phyloP scores from a whole-genome alignment of 495 filamentous ascomycete species.

The Tuber borchii region DNA sequence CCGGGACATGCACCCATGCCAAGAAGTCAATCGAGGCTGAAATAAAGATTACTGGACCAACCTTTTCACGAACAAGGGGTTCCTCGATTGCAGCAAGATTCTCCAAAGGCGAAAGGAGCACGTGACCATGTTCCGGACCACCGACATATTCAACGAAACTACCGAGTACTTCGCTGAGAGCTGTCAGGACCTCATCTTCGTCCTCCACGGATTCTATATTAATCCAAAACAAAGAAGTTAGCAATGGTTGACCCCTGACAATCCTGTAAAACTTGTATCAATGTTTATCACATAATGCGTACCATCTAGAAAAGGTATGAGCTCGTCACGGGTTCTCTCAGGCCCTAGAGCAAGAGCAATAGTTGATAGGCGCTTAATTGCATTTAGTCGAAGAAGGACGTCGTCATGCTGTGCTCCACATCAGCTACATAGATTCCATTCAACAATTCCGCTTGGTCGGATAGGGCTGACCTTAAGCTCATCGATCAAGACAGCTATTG shows the following conservation, averaged over 20 bases:
- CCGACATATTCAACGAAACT: conserved; percentile 97
- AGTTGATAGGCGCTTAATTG: conserved; percentile 93
- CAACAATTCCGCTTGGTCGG: conserved; percentile 17
- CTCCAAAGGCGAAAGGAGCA: conserved; percentile 92
- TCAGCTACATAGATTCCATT: conserved; percentile 34
- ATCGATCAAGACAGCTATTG: conserved; percentile 98
- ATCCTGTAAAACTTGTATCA: conserved; percentile 15
- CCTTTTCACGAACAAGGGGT: conserved; percentile 95
- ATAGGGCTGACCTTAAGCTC: conserved; percentile 77
- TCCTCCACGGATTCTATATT: conserved; percentile 89
- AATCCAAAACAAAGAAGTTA: conserved; percentile 25
- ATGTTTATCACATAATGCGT: conserved; percentile 32
- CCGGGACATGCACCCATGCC: background rate
- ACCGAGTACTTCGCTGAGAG: conserved; percentile 91
- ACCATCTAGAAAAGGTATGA: conserved; percentile 99
- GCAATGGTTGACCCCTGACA: conserved; percentile 10
- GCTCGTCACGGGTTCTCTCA: conserved; percentile 91
- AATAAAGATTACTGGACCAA: conserved; percentile 42
- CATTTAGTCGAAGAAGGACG: conserved; percentile 93
- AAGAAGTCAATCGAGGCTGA: conserved; percentile 15
- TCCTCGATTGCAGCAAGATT: conserved; percentile 98
- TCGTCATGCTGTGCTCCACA: conserved; percentile 73
- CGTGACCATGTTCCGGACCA: conserved; percentile 85
- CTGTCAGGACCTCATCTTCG: conserved; percentile 95
- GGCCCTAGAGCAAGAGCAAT: conserved; percentile 93